Evolutionary conservation across 331 rosid species (phyloP).

Genomic region (Malus hybrid): DNA sequence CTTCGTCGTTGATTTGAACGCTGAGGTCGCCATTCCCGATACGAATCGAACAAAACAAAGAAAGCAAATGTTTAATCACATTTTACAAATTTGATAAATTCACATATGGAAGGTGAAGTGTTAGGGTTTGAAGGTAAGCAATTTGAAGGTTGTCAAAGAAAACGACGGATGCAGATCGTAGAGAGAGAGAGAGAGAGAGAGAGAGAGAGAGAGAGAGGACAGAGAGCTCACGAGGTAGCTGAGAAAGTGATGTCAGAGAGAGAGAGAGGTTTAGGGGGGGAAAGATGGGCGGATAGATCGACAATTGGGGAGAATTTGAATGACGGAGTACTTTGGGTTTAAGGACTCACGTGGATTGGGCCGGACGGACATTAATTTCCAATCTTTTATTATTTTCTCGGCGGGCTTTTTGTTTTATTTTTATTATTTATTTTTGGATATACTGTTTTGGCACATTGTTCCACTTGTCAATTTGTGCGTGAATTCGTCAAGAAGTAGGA

Average conservation of each 20-base stretch:
- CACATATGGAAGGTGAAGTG: not conserved
- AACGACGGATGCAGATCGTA: not conserved
- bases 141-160: not conserved
- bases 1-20: slow-evolving; percentile 87
- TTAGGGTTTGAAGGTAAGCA: slow-evolving; percentile 17
- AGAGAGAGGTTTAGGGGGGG: not conserved
- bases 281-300: slow-evolving; percentile 47
- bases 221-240: not conserved
- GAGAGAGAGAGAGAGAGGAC: too few species aligned
- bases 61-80: not conserved
- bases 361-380: not conserved
- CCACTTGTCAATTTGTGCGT: not conserved
- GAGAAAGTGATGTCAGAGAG: slow-evolving; percentile 4
- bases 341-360: slow-evolving; percentile 6
- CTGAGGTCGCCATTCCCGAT: slow-evolving; percentile 67
- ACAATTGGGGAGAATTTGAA: slow-evolving; percentile 32
- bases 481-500: not conserved
- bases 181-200: not conserved
- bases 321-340: not conserved
- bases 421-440: not conserved
- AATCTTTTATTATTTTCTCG: not conserved
- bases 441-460: not conserved
- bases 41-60: not conserved
- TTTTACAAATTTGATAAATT: not conserved
- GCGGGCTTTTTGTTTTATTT: not conserved